Evolutionary conservation across 2,329 filamentous ascomycete genomes (phyloP).

Genomic region (Lomentospora prolificans): DNA sequence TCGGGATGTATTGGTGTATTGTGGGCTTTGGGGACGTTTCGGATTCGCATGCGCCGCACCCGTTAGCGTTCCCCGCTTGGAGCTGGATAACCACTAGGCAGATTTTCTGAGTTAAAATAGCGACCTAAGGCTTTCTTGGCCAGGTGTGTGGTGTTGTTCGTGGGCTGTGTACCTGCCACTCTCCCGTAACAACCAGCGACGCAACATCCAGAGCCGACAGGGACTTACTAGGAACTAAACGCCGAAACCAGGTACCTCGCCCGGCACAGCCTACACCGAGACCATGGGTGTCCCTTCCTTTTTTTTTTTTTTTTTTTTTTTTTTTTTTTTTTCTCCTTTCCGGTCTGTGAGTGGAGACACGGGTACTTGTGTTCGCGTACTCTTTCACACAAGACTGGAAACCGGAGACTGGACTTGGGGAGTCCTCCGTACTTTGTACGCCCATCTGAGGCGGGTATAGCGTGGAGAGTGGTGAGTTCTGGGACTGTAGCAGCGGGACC

Average conservation of each 20-base stretch:
- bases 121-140: not conserved
- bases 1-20: not conserved
- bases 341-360: too few species aligned
- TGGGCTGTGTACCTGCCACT: not conserved
- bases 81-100: not conserved
- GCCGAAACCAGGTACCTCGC: not conserved
- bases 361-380: too few species aligned
- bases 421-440: too few species aligned
- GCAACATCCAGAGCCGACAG: not conserved
- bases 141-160: not conserved
- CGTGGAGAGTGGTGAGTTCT: too few species aligned
- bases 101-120: constrained; percentile 1
- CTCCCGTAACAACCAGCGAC: not conserved
- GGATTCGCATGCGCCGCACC: constrained; percentile 1
- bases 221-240: not conserved
- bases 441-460: too few species aligned
- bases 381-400: too few species aligned
- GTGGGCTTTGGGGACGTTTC: not conserved
- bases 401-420: too few species aligned
- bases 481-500: too few species aligned
- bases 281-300: not conserved
- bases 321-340: too few species aligned
- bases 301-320: not conserved
- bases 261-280: not conserved
- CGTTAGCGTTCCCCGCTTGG: not conserved